Evolutionary conservation across 2,329 filamentous ascomycete species (phyloP).

Genomic region (Aspergillus bombycis): DNA sequence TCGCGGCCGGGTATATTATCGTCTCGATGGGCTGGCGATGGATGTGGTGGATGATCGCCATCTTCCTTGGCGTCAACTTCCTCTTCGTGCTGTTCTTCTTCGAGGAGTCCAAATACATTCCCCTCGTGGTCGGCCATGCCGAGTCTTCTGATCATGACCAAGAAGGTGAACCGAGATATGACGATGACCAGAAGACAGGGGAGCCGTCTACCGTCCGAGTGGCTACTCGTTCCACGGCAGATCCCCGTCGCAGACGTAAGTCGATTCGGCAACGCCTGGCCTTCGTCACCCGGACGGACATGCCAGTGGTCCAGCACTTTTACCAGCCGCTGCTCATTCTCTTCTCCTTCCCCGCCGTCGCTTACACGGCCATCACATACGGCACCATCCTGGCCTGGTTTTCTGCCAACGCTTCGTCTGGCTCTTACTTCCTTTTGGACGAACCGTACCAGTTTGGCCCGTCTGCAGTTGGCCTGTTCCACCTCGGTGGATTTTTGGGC

Average conservation of each 20-base stretch:
- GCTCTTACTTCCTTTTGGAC: conserved; percentile 39
- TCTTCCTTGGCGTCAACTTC: conserved; percentile 43
- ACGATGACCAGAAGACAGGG: background rate
- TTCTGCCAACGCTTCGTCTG: conserved; percentile 40
- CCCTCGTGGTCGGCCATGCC: background rate
- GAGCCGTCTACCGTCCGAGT: background rate
- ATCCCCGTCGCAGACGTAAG: conserved; percentile 6
- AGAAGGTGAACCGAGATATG: background rate
- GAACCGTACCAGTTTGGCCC: conserved; percentile 46
- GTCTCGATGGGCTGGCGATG: conserved; percentile 53
- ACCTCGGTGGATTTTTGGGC: conserved; percentile 45
- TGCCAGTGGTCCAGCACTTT: conserved; percentile 27
- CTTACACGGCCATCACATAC: conserved; percentile 44
- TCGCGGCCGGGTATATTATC: conserved; percentile 37
- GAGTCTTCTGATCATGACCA: no score
- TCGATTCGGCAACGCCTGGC: conserved; percentile 48
- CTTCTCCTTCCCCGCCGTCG: conserved; percentile 53
- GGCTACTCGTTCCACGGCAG: background rate
- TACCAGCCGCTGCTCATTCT: conserved; percentile 36
- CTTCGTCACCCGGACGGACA: conserved; percentile 30
- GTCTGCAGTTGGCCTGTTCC: conserved; percentile 43
- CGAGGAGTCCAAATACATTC: conserved; percentile 44
- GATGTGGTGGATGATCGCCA: conserved; percentile 52
- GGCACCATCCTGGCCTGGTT: conserved; percentile 43
- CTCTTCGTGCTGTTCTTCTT: conserved; percentile 49